A percentile compares a stretch with the other conserved stretches of the same genome.
Conservation (phyloP, 1,284 basidiomycete genomes). For the Marasmius oreades region DNA sequence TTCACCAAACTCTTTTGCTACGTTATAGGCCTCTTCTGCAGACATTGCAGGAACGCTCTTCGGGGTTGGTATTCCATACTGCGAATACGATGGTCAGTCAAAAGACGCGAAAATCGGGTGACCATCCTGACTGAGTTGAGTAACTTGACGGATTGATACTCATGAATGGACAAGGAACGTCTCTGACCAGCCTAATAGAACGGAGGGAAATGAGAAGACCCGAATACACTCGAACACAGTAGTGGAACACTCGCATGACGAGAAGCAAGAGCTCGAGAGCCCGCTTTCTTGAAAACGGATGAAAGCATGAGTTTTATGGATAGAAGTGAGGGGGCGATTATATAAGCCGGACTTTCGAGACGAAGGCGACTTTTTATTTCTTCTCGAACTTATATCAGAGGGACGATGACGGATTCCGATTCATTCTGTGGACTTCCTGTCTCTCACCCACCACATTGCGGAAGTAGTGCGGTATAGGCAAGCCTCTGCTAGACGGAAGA, state of each 20-base stretch:
- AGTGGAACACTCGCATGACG: conserved; percentile 28
- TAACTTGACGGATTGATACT: conserved; percentile 95
- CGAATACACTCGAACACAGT: conserved; percentile 22
- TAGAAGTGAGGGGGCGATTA: conserved; percentile 19
- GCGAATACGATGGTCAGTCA: conserved; percentile 4
- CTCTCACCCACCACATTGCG: conserved; percentile 55
- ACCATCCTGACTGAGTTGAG: conserved; percentile 77
- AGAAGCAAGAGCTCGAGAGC: conserved; percentile 47
- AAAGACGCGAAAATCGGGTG: background rate
- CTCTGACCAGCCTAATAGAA: conserved; percentile 67
- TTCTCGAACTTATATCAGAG: conserved; percentile 39
- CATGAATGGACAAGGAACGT: conserved; percentile 96
- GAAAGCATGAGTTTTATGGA: conserved; percentile 49
- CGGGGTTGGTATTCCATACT: conserved; percentile 98
- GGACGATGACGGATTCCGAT: conserved; percentile 71
- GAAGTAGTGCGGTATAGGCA: conserved; percentile 30
- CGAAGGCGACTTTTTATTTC: conserved; percentile 19
- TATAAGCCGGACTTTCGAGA: background rate
- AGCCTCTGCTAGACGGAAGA: conserved; percentile 58
- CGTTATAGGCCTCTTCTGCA: conserved; percentile 86
- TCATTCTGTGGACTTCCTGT: conserved; percentile 51
- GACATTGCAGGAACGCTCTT: conserved; percentile 87
- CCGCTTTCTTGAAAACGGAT: conserved; percentile 53
- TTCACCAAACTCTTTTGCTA: conserved; percentile 86
- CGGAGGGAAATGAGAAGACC: background rate